Base-by-base conservation (phyloP, 2,329 filamentous ascomycete species). In the Penicillium decumbens region DNA sequence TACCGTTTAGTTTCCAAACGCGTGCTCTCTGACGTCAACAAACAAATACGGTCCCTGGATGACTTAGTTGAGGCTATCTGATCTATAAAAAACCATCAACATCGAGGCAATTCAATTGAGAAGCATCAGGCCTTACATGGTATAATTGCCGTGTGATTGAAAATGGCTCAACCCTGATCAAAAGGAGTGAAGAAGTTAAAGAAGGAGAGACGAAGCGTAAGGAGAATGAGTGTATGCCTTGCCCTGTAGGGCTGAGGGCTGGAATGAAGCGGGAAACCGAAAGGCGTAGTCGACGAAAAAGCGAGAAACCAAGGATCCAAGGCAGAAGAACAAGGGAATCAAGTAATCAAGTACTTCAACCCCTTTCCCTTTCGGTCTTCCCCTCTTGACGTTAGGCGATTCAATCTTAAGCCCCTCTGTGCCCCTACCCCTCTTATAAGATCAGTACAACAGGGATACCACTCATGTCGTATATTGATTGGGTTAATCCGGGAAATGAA, bases 11-110 rank as follows among this genome's bases (percentile, higher is more conserved):
- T 49, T 13, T 41, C 15, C 6, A 41, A 49, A 24, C 42, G 51
- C 50, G 58, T 55, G 53, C 42, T 55, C 47, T 44, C 15, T 54
- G 51, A 58, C 48, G 55, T 59, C 47, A 54, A 49, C 43, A 59
- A 58, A 58, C 25, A 60, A 55, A 53, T 41, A 43, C 18, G 43
- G 42, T 47, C 45, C 28, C 8, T 7, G 10, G 29, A 18, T 20
- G 43, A 27, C 20, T 28, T 18, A 15, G 28, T 28, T 39, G 44
- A 29, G 23, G 20, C 32, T 41, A 33, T 46, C 29, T 20, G 23
- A 46, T 46, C 44, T 46, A 46, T 48, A 25, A 10, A 27, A 20
- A 27, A 44, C 20, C 33, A 37, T 37, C 18, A 37, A 18, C 18
- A 37, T 23, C 33, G 18, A 37, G 18, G 1, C 15, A 2, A 18